Evolutionary conservation across 23 red algal genomes (phyloP).

Genomic region (Porphyridium purpureum): DNA sequence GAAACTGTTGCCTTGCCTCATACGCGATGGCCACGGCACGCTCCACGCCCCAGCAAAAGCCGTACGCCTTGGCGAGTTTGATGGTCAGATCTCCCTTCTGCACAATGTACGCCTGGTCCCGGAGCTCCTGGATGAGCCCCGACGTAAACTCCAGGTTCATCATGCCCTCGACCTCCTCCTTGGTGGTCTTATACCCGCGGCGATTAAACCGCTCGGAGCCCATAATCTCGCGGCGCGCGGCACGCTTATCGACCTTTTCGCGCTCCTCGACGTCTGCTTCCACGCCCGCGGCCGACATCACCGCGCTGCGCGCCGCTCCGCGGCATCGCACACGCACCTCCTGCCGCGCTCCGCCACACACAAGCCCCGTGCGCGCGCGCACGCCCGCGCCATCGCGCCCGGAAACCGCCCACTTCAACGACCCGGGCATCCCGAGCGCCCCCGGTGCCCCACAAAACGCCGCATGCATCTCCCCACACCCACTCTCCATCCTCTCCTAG

Average conservation of each 20-base stretch:
- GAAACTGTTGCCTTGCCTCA: constrained; percentile 62
- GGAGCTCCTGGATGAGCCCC: constrained; percentile 40
- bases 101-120: constrained; percentile 28
- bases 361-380: no score
- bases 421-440: no score
- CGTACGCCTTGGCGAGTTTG: constrained; percentile 91
- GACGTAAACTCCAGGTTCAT: constrained; percentile 87
- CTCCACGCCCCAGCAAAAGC: constrained; percentile 99
- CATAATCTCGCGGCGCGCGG: constrained; percentile 35
- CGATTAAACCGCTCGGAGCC: constrained; percentile 68
- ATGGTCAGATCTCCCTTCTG: constrained; percentile 61
- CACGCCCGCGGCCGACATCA: no score
- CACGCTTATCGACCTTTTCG: constrained; percentile 30
- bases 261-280: no score
- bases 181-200: constrained; percentile 50
- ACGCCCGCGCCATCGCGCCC: no score
- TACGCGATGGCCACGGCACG: constrained; percentile 94
- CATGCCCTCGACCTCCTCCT: constrained; percentile 35
- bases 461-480: no score
- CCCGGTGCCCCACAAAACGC: no score
- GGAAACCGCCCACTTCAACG: no score
- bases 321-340: no score
- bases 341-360: no score
- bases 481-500: no score
- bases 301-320: no score